These are phyloP conservation scores for Diplodia scrobiculata DNA, from an alignment of 2,329 filamentous ascomycete genomes.

Conservation along the genomic window DNA sequence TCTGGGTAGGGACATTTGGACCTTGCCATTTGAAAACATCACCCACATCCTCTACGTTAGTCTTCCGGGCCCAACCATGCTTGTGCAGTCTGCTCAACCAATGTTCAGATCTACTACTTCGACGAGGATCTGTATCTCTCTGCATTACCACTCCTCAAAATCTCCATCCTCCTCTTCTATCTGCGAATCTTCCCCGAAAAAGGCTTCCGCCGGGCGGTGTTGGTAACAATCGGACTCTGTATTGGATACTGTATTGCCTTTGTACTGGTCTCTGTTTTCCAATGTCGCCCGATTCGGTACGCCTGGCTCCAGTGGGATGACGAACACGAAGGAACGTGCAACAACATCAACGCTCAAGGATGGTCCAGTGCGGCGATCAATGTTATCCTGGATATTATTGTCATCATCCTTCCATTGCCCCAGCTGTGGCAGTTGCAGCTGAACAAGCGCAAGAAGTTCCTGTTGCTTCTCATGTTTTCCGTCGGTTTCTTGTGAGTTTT, in stretches of 20 bases:
- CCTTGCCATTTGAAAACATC: conserved; percentile 48
- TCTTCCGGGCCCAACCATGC: neutral
- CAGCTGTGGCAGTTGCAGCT: conserved; percentile 39
- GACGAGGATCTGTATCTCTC: conserved; percentile 43
- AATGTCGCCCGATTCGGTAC: conserved; percentile 34
- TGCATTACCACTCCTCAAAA: conserved; percentile 40
- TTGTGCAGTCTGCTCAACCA: neutral
- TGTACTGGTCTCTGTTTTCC: conserved; percentile 32
- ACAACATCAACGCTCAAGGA: conserved; percentile 40
- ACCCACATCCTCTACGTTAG: conserved; percentile 47
- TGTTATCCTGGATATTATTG: conserved; percentile 36
- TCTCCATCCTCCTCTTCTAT: conserved; percentile 43
- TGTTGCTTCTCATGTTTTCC: conserved; percentile 43
- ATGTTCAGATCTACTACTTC: conserved; percentile 32
- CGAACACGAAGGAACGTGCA: conserved; percentile 37
- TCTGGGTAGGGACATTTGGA: conserved; percentile 57
- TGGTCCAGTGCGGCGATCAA: conserved; percentile 41
- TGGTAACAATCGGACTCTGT: conserved; percentile 35
- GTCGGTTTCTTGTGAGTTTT: conserved; percentile 41
- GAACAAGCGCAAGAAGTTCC: conserved; percentile 39
- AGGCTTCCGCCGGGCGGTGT: conserved; percentile 35
- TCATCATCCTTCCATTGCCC: conserved; percentile 41
- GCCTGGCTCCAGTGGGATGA: conserved; percentile 38
- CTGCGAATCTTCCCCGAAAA: conserved; percentile 42
- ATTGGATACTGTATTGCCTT: conserved; percentile 35